Base-by-base conservation (phyloP, 208 protist species). In the Leishmania amazonensis region DNA sequence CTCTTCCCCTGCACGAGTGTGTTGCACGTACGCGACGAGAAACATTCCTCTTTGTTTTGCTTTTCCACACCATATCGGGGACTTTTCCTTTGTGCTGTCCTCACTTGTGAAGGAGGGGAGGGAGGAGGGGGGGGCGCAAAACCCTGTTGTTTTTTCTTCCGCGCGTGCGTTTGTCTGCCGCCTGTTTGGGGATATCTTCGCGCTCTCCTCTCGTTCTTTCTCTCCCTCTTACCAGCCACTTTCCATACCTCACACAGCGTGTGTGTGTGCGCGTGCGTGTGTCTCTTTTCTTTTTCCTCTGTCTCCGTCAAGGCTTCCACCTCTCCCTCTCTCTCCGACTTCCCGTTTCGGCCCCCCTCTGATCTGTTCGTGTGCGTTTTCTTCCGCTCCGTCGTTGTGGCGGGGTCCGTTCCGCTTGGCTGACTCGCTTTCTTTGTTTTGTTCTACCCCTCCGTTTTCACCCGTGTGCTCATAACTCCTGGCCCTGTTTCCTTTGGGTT, bases 391-490 rank as follows among this genome's bases (percentile, higher is more conserved):
- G n/a, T 42, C 3, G 13, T 21, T 68, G 13, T 19, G 31, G 35
- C 35, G 62, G 6, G 62, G 62, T 35, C 28, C 62, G 31, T 35
- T 68, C 62, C 35, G 62, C 62, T 38, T 17, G 62, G 62, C 35
- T 68, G 35, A 31, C 13, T 71, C 31, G 19, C 51, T 71, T 71
- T 51, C 57, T 47, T 58, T 83, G 17, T 72, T 58, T 58, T 81
- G n/a, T 72, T 54, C 45, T 9, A n/a, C 64, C 40, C 54, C 8
- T 60, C 24, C 0, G 7, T 45, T 28, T 1, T 75, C 73, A 24
- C 35, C 53, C 3, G 21, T 53, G 38, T 51, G 38, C 38, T 11
- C 38, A 24, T 70, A 8, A 2, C 24, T 70, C 15, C 15, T 31
- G 24, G 31, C 19, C 24, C 13, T 11, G 9, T n/a, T 15, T 60